Evolutionary conservation across 768 basidiomycete species (phyloP).

Genomic region (Tulasnella sp.): DNA sequence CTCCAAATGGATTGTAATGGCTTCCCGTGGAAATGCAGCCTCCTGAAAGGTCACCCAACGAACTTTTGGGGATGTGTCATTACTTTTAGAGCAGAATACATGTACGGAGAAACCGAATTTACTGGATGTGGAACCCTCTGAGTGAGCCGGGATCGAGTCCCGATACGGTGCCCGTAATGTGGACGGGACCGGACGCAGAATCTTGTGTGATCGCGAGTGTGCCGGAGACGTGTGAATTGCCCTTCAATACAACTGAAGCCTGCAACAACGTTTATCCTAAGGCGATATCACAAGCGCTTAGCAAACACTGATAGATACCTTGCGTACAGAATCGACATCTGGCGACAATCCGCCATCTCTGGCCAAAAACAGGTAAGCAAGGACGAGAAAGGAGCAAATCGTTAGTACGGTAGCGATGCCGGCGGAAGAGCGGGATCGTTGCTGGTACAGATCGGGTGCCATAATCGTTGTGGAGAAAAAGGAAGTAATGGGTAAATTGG

Average conservation of each 20-base stretch:
- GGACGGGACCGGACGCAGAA: conserved; percentile 38
- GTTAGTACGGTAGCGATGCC: no score
- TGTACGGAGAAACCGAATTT: conserved; percentile 22
- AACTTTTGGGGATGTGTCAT: conserved; percentile 22
- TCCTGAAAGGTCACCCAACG: conserved; percentile 49
- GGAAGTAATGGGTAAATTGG: no score
- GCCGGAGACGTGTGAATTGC: conserved; percentile 48
- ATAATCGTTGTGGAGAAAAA: no score
- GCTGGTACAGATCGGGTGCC: no score
- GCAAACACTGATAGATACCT: no score
- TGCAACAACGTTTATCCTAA: conserved; percentile 19
- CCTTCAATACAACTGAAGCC: conserved; percentile 51
- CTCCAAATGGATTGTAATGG: conserved; percentile 63
- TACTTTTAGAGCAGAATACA: neutral
- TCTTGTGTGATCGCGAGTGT: conserved; percentile 54
- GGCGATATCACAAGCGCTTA: neutral
- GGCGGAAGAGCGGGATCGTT: no score
- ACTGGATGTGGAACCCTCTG: conserved; percentile 79
- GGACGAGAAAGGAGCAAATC: no score
- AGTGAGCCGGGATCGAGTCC: conserved; percentile 44
- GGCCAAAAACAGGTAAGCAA: no score
- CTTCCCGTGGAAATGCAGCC: conserved; percentile 58
- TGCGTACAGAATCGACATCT: no score
- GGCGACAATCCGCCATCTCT: no score
- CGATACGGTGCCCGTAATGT: conserved; percentile 47